Evolutionary conservation across 2,329 filamentous ascomycete species (phyloP).

Genomic region (Talaromyces sp.): DNA sequence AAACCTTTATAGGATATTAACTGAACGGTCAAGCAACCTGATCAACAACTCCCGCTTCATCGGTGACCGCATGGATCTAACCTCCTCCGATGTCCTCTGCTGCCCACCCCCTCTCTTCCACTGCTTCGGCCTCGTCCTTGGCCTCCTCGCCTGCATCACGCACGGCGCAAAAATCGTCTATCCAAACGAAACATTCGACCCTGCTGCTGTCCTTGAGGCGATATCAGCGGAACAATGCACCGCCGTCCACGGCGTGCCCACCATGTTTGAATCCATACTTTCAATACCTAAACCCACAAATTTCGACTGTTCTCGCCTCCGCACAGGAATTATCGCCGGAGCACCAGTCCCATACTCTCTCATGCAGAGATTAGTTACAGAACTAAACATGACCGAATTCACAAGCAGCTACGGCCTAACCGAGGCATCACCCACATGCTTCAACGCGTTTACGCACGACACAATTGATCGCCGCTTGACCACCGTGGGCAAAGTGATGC

Average conservation of each 20-base stretch:
- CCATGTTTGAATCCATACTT: conserved; percentile 72
- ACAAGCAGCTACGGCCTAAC: conserved; percentile 67
- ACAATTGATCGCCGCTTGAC: conserved; percentile 62
- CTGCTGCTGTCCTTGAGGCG: conserved; percentile 61
- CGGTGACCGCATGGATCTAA: conserved; percentile 70
- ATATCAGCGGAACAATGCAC: conserved; percentile 67
- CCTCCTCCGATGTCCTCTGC: conserved; percentile 65
- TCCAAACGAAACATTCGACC: conserved; percentile 70
- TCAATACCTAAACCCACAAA: conserved; percentile 45
- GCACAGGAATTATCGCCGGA: conserved; percentile 76
- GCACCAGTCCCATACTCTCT: conserved; percentile 71
- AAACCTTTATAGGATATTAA: not conserved
- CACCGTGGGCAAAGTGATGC: conserved; percentile 73
- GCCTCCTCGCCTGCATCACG: conserved; percentile 67
- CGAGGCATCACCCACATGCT: conserved; percentile 74
- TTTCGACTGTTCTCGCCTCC: conserved; percentile 53
- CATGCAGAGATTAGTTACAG: conserved; percentile 68
- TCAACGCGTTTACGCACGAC: conserved; percentile 74
- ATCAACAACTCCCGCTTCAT: conserved; percentile 67
- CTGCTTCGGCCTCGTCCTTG: conserved; percentile 77
- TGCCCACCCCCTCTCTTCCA: conserved; percentile 83
- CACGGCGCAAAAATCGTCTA: conserved; percentile 75
- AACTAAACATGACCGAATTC: conserved; percentile 73
- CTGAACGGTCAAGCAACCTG: conserved; percentile 31
- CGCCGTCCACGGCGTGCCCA: conserved; percentile 74